A percentile compares a stretch with the other conserved stretches of the same genome.
Evolutionary conservation across 176 grass and related monocot genomes (phyloP).

Genomic region (Raddia guianensis): DNA sequence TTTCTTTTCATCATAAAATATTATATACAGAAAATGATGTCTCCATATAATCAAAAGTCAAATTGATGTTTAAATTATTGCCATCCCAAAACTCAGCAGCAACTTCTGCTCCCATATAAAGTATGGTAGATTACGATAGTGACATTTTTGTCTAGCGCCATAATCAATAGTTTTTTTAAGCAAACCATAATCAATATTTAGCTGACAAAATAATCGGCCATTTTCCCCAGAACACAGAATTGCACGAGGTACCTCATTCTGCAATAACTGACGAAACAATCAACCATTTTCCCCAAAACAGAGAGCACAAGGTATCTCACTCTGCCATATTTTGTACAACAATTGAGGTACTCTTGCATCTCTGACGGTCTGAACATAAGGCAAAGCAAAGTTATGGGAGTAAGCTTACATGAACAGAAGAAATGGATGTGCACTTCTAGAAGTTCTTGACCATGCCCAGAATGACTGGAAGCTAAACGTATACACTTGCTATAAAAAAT

Average conservation of each 20-base stretch:
- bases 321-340: no score
- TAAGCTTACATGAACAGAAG: no score
- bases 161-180: neutral
- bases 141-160: neutral
- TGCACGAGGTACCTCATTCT: neutral
- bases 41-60: constrained; percentile 6
- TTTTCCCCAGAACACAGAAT: neutral
- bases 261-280: no score
- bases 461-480: no score
- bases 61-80: neutral
- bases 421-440: no score
- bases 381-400: no score
- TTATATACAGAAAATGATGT: neutral
- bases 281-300: no score
- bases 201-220: neutral
- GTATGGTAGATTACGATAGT: neutral
- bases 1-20: neutral
- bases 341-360: no score
- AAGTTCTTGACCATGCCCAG: no score
- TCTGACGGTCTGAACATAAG: no score
- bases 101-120: neutral
- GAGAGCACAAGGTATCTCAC: no score
- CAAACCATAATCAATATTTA: neutral
- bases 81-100: neutral
- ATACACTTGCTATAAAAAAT: no score